Evolutionary conservation across 352 stramenopile genomes (phyloP), one percentile per base, ranked within the genome.

Genomic region (Phytophthora cactorum): DNA sequence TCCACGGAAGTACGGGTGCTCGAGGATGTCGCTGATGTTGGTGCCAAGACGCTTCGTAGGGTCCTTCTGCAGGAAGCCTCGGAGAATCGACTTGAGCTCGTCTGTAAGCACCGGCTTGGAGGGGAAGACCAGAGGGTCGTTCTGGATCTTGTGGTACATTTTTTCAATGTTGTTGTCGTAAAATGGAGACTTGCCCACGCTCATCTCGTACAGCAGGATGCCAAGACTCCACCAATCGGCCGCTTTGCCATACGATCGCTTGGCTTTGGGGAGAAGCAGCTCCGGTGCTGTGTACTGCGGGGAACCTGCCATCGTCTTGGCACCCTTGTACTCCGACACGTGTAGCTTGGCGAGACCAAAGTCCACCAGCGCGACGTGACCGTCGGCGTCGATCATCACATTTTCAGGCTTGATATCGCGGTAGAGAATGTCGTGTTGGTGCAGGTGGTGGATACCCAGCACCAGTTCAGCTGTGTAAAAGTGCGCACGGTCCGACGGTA

Each of bases 321-420:
- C 89, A 11, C 89, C 89, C 46, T 95, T 91, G 63, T 92, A 96
- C 54, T 95, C 86, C 8, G 86, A 95, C 54, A 98, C 90, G 65
- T 97, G 91, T 41, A 98, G 72, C 77, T 98, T 98, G 4, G 90
- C 89, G 7, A 99, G 75, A 5, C 96, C 96, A 70, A 99, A 98
- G 68, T 99, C 96, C 8, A 98, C 96, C 28, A 99, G 80, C 28
- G 92, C 90, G 66, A 99, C 97, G 75, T 99, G 96, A 12, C 94
- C 96, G n/a, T 98, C 92, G 6, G 84, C 86, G 67, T 99, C 96
- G 43, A 99, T 96, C 77, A 98, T 97, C 15, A 98, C 84, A 63
- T 99, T 99, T 72, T 98, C 95, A 11, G 96, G 96, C 64, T 99
- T 99, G 34, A 99, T 96, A 70, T 99, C 96, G 70, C 91, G 90